Evolutionary conservation across 2,329 filamentous ascomycete species (phyloP).

Genomic region (Hyphodiscus sp.): DNA sequence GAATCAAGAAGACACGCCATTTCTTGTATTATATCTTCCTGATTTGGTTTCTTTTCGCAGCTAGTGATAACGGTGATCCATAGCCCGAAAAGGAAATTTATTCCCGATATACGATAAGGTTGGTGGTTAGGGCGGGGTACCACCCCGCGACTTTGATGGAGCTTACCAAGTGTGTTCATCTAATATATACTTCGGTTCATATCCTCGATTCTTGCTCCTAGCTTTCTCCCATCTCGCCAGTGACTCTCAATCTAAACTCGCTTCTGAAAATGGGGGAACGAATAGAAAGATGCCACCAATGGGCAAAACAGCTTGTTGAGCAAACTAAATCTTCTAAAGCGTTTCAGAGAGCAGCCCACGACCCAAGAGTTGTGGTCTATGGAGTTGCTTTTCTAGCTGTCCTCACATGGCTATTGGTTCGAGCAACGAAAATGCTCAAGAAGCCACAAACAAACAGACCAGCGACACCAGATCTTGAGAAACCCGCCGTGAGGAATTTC

Average conservation of each 20-base stretch:
- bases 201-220: not conserved
- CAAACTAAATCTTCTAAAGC: conserved; percentile 2
- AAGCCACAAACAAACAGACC: conserved; percentile 16
- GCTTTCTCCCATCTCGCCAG: conserved; percentile 4
- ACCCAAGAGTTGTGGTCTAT: conserved; percentile 19
- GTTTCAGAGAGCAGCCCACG: conserved; percentile 6
- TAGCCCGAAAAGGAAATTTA: conserved; percentile 24
- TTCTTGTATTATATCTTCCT: conserved; percentile 10
- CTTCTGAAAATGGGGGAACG: not conserved
- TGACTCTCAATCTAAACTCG: not conserved
- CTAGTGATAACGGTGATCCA: conserved; percentile 7
- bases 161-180: conserved; percentile 7
- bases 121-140: conserved; percentile 13
- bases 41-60: conserved; percentile 16
- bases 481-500: conserved; percentile 18
- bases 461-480: conserved; percentile 27
- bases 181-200: not conserved
- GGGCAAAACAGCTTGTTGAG: not conserved
- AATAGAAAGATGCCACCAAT: not conserved
- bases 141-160: conserved; percentile 6
- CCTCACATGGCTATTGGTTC: conserved; percentile 19
- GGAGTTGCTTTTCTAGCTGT: conserved; percentile 11
- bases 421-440: conserved; percentile 16
- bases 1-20: not conserved
- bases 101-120: conserved; percentile 26